Evolutionary conservation across 2,329 filamentous ascomycete species (phyloP).

Genomic region (Venturia pyrina): DNA sequence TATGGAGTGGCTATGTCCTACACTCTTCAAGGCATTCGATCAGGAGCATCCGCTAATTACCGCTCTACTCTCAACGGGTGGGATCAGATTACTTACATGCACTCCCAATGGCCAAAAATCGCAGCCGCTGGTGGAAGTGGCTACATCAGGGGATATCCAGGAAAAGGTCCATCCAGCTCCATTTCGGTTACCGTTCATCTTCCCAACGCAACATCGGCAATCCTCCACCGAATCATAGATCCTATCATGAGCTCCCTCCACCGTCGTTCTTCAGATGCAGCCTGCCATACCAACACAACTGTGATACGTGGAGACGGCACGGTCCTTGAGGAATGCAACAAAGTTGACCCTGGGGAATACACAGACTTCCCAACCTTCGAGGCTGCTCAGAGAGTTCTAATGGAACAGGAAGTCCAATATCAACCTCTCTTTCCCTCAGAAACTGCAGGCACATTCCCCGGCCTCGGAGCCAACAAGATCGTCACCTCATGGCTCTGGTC

Average conservation of each 20-base stretch:
- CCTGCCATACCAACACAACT: neutral
- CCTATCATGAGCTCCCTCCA: constrained; percentile 1
- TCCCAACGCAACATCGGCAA: neutral
- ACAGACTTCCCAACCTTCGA: constrained; percentile 4
- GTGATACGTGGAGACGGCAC: neutral
- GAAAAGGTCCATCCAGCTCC: neutral
- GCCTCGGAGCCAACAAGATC: constrained; percentile 7
- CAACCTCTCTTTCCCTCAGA: neutral
- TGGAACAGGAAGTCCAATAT: neutral
- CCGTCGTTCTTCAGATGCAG: neutral
- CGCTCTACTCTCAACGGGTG: constrained; percentile 4
- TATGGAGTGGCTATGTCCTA: constrained; percentile 9
- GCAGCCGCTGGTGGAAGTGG: constrained; percentile 8
- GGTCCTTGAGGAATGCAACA: neutral
- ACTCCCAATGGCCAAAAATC: constrained; percentile 9
- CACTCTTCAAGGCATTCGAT: constrained; percentile 9
- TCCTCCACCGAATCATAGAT: constrained; percentile 1
- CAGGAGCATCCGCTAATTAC: neutral
- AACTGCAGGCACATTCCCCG: neutral
- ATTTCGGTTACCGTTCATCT: neutral
- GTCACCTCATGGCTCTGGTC: constrained; percentile 9
- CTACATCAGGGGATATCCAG: constrained; percentile 10
- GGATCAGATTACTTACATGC: constrained; percentile 7
- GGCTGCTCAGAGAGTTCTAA: neutral
- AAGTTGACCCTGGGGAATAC: neutral